Conservation (phyloP, 768 basidiomycete genomes). For the Leccinum boreale region DNA sequence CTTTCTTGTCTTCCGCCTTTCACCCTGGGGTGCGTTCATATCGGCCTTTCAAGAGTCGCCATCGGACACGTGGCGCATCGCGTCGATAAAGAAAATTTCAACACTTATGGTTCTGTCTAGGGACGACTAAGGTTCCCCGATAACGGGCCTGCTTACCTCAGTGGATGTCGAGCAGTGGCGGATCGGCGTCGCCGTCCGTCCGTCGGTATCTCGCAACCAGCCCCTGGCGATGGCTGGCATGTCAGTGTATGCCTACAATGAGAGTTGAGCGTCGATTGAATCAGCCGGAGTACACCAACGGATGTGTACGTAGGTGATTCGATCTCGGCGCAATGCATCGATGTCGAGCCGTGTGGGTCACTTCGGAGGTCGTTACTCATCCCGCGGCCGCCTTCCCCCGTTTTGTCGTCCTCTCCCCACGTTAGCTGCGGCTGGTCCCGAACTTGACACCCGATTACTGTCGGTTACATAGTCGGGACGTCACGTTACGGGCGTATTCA, state of each 20-base stretch:
- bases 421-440: neutral
- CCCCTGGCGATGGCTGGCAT: neutral
- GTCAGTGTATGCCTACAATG: neutral
- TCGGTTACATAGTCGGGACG: neutral
- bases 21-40: neutral
- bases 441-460: neutral
- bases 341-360: neutral
- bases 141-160: neutral
- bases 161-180: neutral
- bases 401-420: neutral
- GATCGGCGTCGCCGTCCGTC: neutral
- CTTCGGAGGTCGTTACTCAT: neutral
- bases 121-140: neutral
- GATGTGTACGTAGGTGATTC: neutral
- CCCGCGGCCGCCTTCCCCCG: neutral
- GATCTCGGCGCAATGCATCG: neutral
- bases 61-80: neutral
- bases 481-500: neutral
- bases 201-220: neutral
- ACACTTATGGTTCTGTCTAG: neutral
- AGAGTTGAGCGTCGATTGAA: neutral
- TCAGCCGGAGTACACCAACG: neutral
- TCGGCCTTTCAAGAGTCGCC: neutral
- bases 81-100: neutral
- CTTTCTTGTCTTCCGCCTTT: neutral